Base-by-base conservation (phyloP, 2,329 filamentous ascomycete species). In the Chrysoporthe deuterocubensis region DNA sequence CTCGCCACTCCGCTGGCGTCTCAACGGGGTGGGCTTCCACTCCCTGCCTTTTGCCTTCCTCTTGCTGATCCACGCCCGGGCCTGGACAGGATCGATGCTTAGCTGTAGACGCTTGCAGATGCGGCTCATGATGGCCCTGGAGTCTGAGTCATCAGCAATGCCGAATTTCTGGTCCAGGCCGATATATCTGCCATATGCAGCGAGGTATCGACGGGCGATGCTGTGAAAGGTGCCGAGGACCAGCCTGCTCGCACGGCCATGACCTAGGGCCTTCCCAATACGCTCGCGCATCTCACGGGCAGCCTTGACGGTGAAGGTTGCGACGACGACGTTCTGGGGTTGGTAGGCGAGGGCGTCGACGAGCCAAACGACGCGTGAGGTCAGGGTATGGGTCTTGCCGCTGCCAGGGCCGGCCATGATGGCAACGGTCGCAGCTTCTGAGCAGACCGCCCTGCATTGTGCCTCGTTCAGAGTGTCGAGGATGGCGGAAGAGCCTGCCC, bases 301-400 rank as follows among this genome's bases (percentile, higher is more conserved):
- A 0, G 96, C 94, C 78, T 98, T 98, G 77, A 97, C 94, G 1
- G 96, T 99, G 76, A 99, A 99, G 0, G 95, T 98, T 70, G 95
- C 96, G 69, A 97, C 95, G 69, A 99, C 90, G 74, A 98, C 89
- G 80, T 97, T 93, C 81, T 92, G 89, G 74, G 95, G 95, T 67
- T 88, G 86, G 73, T 93, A 87, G 54, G 90, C 88, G 73, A 88
- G 82, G 73, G 91, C 84, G 62, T 90, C 87, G 65, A 97, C 86
- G 42, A 97, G 88, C 84, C 95, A 96, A 73, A 94, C 94, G 67
- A 97, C 93, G 70, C 96, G 91, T 57, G 94, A 93, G 0, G 94
- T 97, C 65, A 99, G 84, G 0, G 96, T 98, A 78, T 97, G 96
- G 16, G 95, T 99, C 80, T 99, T 98, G 26, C 96, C 95, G 70